Percentiles rank a stretch among this genome's conserved stretches.
These are phyloP conservation scores for Botrytis pseudocinerea DNA, from an alignment of 2,329 filamentous ascomycete species.

Conservation along the genomic window DNA sequence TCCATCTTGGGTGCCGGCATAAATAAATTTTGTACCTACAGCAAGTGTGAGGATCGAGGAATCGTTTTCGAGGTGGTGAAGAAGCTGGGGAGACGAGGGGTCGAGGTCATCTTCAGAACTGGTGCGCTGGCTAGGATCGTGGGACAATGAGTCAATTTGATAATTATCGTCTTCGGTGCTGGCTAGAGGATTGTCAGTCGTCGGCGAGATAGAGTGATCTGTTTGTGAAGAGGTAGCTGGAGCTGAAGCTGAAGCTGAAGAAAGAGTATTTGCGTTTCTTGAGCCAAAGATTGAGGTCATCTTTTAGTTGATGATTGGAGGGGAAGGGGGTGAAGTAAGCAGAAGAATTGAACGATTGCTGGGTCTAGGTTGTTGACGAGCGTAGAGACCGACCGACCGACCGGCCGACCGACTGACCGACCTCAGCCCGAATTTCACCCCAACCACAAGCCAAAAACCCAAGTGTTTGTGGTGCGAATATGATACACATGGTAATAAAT, in stretches of 20 bases:
- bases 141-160: constrained; percentile 1
- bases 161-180: constrained; percentile 8
- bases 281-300: constrained; percentile 24
- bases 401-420: too few species aligned
- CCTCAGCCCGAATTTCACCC: neutral
- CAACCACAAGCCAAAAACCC: neutral
- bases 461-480: neutral
- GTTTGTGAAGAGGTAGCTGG: neutral
- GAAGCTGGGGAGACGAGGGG: constrained; percentile 55
- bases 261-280: neutral
- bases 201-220: neutral
- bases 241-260: neutral
- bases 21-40: constrained; percentile 78
- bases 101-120: constrained; percentile 28
- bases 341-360: neutral
- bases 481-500: neutral
- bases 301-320: neutral
- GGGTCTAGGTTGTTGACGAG: neutral
- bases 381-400: neutral
- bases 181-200: constrained; percentile 9
- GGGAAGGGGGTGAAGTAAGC: neutral
- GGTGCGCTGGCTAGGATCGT: constrained; percentile 2
- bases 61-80: constrained; percentile 74
- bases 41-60: constrained; percentile 81
- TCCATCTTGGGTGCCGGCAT: constrained; percentile 88